phyloP scores from a whole-genome alignment of 2,329 filamentous ascomycete species.

The Alternaria sp. region DNA sequence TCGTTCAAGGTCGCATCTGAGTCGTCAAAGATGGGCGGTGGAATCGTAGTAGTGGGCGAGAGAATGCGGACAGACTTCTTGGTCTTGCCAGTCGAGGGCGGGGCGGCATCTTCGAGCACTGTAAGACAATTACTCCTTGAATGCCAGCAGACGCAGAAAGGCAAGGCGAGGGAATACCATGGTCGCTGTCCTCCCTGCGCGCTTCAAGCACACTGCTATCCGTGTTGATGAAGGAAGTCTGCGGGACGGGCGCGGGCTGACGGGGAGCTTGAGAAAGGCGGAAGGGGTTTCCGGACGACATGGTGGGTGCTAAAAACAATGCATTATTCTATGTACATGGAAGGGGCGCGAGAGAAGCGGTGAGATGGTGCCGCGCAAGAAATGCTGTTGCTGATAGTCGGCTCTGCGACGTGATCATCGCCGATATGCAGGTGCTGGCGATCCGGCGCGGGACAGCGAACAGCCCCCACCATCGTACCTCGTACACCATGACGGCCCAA shows the following conservation, averaged over 20 bases:
- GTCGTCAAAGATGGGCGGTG: constrained; percentile 41
- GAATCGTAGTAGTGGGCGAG: constrained; percentile 47
- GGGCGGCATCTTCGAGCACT: constrained; percentile 35
- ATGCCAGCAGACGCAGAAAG: constrained; percentile 28
- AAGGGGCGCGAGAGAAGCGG: constrained; percentile 29
- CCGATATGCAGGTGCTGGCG: constrained; percentile 23
- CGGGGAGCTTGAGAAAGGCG: constrained; percentile 41
- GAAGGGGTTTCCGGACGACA: constrained; percentile 51
- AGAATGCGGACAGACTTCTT: constrained; percentile 68
- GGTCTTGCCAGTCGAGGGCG: constrained; percentile 43
- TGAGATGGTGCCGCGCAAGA: constrained; percentile 20
- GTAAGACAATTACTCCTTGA: constrained; percentile 43
- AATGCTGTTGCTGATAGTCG: constrained; percentile 33
- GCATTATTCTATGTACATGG: constrained; percentile 50
- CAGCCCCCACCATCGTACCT: constrained; percentile 26
- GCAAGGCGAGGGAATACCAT: constrained; percentile 42
- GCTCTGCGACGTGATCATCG: constrained; percentile 17
- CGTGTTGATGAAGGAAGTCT: constrained; percentile 34
- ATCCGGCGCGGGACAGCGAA: constrained; percentile 31
- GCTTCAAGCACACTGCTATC: constrained; percentile 31
- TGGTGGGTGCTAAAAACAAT: constrained; percentile 45
- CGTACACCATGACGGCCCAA: constrained; percentile 8
- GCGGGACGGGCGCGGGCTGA: constrained; percentile 30
- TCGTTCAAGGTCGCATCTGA: constrained; percentile 24
- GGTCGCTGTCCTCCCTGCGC: constrained; percentile 26